Base-by-base conservation (phyloP, 495 filamentous ascomycete genomes). In the Chaetomium cochliodes region DNA sequence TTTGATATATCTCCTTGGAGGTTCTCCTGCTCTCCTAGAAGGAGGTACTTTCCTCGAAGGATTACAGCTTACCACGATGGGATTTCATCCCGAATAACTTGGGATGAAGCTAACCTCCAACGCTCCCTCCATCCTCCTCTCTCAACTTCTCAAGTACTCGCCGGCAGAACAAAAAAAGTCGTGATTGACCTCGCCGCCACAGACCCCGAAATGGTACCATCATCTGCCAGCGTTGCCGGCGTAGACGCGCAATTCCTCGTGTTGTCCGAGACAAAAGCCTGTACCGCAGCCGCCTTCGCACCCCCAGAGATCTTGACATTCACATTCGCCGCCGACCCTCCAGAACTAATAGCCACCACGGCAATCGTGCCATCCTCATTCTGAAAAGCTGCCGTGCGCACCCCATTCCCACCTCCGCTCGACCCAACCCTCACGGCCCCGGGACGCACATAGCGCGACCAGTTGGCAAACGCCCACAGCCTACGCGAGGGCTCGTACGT, bases 391-490 rank as follows among this genome's bases (percentile, higher is more conserved):
- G 78, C 80, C 52, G 75, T 77, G 58, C 74, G 75, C 22, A 86
- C 69, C 47, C 75, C 67, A 26, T 70, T 70, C 37, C 72, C 56
- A 18, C 41, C 39, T 44, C 65, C 15, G 37, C 73, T 74, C 13
- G 67, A 16, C 11, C 15, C 76, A 18, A 82, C 69, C 22, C 81
- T 65, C 3, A 77, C 62, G 13, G 84, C 81, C 0, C 84, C 84
- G 1, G 80, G 81, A 0, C 79, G 75, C 52, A 84, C 78, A 71
- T 81, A 84, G 28, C 80, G 72, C 20, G 62, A 70, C 69, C 75
- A 83, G 64, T 80, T 78, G 28, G 83, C 84, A 64, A 84, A 80
- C 8, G 82, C 82, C 84, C 83, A 86, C 20, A 85, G 74, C 0
- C 82, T 72, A 64, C 77, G 76, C 28, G 78, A 71, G 20, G 80